A percentile compares a stretch with the other conserved stretches of the same genome.
phyloP scores from a whole-genome alignment of 768 basidiomycete genomes.

The Lentinula aciculospora region DNA sequence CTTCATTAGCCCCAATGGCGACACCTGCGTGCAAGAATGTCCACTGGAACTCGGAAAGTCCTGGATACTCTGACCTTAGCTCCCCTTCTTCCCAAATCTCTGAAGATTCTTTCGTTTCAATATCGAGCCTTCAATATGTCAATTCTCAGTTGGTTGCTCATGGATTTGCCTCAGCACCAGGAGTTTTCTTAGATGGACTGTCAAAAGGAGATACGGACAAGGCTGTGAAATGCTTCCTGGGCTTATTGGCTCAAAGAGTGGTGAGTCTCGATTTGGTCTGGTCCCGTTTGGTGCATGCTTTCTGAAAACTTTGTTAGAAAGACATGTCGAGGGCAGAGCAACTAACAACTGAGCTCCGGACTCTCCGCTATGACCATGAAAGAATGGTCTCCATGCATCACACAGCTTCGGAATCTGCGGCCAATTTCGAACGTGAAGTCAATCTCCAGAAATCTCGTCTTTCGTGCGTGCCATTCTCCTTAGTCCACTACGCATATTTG shows the following conservation, averaged over 20 bases:
- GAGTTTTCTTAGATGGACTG: constrained; percentile 64
- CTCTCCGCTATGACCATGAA: constrained; percentile 77
- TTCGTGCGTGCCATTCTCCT: constrained; percentile 41
- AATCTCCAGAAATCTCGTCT: constrained; percentile 68
- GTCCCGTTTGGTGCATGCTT: neutral
- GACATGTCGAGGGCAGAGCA: constrained; percentile 82
- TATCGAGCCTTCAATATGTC: constrained; percentile 70
- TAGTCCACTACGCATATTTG: neutral
- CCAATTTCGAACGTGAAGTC: constrained; percentile 74
- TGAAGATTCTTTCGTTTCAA: constrained; percentile 40
- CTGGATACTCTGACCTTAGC: constrained; percentile 25
- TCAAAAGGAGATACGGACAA: constrained; percentile 48
- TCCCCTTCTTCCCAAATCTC: constrained; percentile 42
- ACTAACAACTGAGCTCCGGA: constrained; percentile 66
- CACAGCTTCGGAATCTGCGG: constrained; percentile 51
- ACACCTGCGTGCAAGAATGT: constrained; percentile 29
- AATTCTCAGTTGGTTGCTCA: constrained; percentile 81
- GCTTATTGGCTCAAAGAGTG: constrained; percentile 70
- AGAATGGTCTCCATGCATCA: constrained; percentile 63
- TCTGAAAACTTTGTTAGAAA: constrained; percentile 32
- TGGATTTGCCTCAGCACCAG: constrained; percentile 62
- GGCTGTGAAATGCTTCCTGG: constrained; percentile 69
- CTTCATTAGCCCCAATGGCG: too few relatives aligned
- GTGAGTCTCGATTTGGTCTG: constrained; percentile 36
- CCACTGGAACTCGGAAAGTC: constrained; percentile 36